Evolutionary conservation across 139 green algal genomes (phyloP).

Genomic region (Coelastrella sp.): DNA sequence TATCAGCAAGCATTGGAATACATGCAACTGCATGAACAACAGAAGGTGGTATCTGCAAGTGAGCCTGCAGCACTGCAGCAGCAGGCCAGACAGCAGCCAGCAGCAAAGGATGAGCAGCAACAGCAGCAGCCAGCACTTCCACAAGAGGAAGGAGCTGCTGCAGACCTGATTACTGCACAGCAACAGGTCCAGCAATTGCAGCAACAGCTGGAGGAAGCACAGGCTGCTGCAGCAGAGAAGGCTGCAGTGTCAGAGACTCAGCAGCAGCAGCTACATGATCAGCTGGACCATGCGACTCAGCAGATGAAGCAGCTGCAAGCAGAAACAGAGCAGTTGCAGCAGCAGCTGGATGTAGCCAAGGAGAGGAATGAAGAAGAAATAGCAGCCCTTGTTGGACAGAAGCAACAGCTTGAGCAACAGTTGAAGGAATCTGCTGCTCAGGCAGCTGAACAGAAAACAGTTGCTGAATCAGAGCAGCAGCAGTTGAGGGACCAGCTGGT

Average conservation of each 20-base stretch:
- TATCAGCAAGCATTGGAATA: slow-evolving; percentile 5
- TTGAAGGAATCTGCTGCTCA: background rate
- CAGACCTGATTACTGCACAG: no score
- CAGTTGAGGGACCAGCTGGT: background rate
- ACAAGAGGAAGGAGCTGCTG: no score
- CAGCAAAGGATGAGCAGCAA: background rate
- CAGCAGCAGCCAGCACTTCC: slow-evolving; percentile 34
- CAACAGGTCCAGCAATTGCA: no score
- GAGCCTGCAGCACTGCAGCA: background rate
- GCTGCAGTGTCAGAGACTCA: no score
- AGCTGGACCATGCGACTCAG: background rate
- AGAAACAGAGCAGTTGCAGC: slow-evolving; percentile 2
- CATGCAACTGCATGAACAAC: background rate
- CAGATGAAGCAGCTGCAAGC: background rate
- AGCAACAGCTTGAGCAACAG: slow-evolving; percentile 19
- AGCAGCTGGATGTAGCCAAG: background rate
- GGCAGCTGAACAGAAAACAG: background rate
- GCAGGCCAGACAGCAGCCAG: no score
- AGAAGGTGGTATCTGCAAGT: background rate
- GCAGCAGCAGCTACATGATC: background rate
- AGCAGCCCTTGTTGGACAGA: background rate
- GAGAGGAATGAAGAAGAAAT: background rate
- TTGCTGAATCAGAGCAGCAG: background rate
- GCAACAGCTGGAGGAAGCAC: no score
- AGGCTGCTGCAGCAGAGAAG: no score